A percentile compares a stretch with the other conserved stretches of the same genome.
Evolutionary conservation across 2,329 filamentous ascomycete species (phyloP).

Genomic region (Pseudogymnoascus sp.): DNA sequence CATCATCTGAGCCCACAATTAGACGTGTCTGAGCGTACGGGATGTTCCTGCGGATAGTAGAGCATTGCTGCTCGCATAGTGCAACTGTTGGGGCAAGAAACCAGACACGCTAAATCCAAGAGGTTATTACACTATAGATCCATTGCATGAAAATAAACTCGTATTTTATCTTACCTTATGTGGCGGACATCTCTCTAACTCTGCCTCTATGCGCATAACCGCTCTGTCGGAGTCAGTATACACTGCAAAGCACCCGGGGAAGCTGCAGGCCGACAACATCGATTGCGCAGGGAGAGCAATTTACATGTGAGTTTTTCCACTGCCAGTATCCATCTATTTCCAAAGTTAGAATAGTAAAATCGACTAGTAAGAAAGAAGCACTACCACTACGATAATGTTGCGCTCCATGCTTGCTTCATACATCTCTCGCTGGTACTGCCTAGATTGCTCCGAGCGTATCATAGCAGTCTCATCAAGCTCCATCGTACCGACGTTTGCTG

Average conservation of each 20-base stretch:
- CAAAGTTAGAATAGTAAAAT: not conserved
- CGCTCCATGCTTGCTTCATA: constrained; percentile 57
- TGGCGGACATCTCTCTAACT: constrained; percentile 47
- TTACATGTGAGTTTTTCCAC: constrained; percentile 71
- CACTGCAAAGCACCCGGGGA: not conserved
- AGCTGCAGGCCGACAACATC: not conserved
- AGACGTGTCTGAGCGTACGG: constrained; percentile 43
- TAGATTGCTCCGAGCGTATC: not conserved
- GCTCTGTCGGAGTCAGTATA: constrained; percentile 40
- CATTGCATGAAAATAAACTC: not conserved
- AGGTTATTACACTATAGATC: not conserved
- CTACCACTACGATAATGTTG: constrained; percentile 66
- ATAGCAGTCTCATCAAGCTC: not conserved
- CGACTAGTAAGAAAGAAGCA: not conserved
- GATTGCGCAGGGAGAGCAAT: constrained; percentile 21
- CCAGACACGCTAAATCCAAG: constrained; percentile 50
- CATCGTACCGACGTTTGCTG: not conserved
- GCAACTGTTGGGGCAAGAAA: constrained; percentile 64
- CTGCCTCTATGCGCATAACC: constrained; percentile 57
- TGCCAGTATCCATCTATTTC: constrained; percentile 68
- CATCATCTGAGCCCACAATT: constrained; percentile 49
- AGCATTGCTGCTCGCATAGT: constrained; percentile 59
- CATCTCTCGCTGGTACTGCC: constrained; percentile 66
- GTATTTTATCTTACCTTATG: constrained; percentile 43
- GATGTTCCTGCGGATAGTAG: constrained; percentile 53